A percentile compares a stretch with the other conserved stretches of the same genome.
These are phyloP conservation scores for Mortierella antarctica DNA, from an alignment of 192 early-diverging fungal genomes.

Conservation along the genomic window DNA sequence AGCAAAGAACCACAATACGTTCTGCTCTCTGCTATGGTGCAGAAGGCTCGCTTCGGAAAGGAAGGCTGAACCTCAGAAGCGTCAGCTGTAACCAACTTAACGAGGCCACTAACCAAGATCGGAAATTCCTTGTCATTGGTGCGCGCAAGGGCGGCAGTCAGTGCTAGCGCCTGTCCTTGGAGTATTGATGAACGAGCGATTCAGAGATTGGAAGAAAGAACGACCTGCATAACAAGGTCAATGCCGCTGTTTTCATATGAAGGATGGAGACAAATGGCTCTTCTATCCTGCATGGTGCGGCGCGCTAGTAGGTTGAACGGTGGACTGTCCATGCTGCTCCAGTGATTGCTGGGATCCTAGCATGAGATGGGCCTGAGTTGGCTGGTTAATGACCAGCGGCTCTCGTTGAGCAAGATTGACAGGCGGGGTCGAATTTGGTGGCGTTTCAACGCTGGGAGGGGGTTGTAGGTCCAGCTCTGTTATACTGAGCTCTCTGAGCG, in stretches of 20 bases:
- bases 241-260: conserved; percentile 54
- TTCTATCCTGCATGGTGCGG: too few species aligned
- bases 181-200: conserved; percentile 69
- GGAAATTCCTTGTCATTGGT: conserved; percentile 61
- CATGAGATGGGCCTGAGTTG: background rate
- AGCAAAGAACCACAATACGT: conserved; percentile 73
- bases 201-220: conserved; percentile 58
- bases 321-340: background rate
- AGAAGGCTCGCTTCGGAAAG: conserved; percentile 61
- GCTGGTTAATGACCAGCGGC: conserved; percentile 12
- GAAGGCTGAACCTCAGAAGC: conserved; percentile 51
- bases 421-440: conserved; percentile 20
- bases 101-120: conserved; percentile 52
- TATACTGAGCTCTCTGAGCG: conserved; percentile 12
- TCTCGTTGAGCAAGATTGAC: conserved; percentile 27
- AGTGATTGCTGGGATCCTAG: background rate
- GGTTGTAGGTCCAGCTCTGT: conserved; percentile 33
- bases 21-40: conserved; percentile 82
- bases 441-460: conserved; percentile 24
- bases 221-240: conserved; percentile 53
- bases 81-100: conserved; percentile 49
- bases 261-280: conserved; percentile 58
- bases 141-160: conserved; percentile 61
- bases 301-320: background rate
- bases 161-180: conserved; percentile 61